Conservation (phyloP, 139 green algal species). For the Picochlorum sp. region DNA sequence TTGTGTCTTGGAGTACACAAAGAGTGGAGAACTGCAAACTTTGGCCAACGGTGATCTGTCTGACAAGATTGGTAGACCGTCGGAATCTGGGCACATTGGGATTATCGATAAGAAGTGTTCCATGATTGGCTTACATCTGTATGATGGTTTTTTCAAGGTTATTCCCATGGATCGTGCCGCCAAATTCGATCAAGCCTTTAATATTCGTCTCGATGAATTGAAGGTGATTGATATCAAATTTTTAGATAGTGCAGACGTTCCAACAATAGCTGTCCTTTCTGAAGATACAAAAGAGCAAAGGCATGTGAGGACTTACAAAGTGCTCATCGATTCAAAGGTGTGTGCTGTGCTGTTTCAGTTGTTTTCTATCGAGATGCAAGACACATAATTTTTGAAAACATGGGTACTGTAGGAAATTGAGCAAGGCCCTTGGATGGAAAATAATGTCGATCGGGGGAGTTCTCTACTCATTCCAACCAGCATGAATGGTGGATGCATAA, state of each 20-base stretch:
- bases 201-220: constrained; percentile 79
- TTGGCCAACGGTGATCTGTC: constrained; percentile 68
- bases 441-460: constrained; percentile 68
- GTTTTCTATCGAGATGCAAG: background rate
- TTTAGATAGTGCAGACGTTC: constrained; percentile 25
- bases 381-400: no score
- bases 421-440: constrained; percentile 68
- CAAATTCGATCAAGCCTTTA: constrained; percentile 72
- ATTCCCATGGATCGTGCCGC: constrained; percentile 37
- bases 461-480: constrained; percentile 78
- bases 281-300: constrained; percentile 80
- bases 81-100: constrained; percentile 73
- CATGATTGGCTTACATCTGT: constrained; percentile 86
- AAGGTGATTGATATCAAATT: constrained; percentile 71
- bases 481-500: constrained; percentile 58
- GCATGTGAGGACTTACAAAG: constrained; percentile 85
- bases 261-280: constrained; percentile 84
- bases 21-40: constrained; percentile 64
- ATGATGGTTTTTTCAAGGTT: constrained; percentile 89
- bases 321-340: constrained; percentile 61
- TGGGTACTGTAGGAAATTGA: constrained; percentile 50
- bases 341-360: background rate
- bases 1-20: constrained; percentile 78
- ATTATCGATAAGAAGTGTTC: constrained; percentile 71
- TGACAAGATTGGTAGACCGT: constrained; percentile 71